Evolutionary conservation across 768 basidiomycete genomes (phyloP).

Genomic region (Melanogaster broomeanus): DNA sequence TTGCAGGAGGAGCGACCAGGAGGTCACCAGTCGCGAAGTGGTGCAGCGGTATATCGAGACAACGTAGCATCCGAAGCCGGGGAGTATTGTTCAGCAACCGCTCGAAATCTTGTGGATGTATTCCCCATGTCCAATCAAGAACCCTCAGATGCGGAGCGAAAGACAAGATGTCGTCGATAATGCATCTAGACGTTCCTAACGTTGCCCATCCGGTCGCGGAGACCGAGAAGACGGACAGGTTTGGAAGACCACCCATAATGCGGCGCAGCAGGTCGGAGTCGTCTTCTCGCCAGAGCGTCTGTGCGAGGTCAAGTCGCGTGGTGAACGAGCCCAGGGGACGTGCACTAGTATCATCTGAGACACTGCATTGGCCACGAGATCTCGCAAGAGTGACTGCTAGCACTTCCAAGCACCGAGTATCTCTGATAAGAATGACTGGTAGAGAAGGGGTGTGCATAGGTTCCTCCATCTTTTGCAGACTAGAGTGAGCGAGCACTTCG

Average conservation of each 20-base stretch:
- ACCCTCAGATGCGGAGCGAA: not conserved
- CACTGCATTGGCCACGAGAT: not conserved
- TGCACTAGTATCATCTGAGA: not conserved
- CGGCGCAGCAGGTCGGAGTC: not conserved
- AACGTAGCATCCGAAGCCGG: not conserved
- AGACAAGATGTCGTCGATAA: slow-evolving; percentile 1
- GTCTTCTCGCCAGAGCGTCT: not conserved
- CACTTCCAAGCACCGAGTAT: not conserved
- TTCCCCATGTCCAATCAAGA: not conserved
- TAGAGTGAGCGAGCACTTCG: not conserved
- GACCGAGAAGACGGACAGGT: slow-evolving; percentile 6
- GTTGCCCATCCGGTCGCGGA: not conserved
- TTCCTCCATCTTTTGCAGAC: slow-evolving; percentile 10
- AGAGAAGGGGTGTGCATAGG: slow-evolving; percentile 9
- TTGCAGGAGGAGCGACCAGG: not conserved
- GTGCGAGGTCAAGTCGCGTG: slow-evolving; percentile 2
- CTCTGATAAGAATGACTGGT: slow-evolving; percentile 4
- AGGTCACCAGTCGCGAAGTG: not conserved
- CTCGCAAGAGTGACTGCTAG: not conserved
- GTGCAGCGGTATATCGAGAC: not conserved
- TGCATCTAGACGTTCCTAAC: not conserved
- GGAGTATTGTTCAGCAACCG: not conserved
- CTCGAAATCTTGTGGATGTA: not conserved
- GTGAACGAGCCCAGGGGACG: slow-evolving; percentile 6
- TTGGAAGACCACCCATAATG: slow-evolving; percentile 4